These are phyloP conservation scores for Aspergillus coremiiformis DNA, from an alignment of 495 filamentous ascomycete species.

Conservation along the genomic window DNA sequence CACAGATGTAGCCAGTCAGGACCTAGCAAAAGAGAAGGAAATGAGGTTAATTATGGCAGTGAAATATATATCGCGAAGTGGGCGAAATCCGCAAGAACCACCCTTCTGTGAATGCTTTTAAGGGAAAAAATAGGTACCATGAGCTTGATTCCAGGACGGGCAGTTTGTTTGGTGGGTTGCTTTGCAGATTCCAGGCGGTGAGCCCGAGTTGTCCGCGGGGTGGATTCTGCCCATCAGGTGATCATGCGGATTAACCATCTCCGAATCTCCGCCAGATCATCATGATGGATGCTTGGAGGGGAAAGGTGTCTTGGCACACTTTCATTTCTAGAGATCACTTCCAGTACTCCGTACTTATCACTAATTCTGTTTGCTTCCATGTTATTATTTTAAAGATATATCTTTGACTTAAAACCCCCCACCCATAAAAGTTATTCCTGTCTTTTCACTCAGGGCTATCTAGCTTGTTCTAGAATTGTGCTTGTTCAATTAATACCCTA, in stretches of 20 bases:
- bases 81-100: slow-evolving; percentile 1
- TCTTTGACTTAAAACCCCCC: neutral
- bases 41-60: neutral
- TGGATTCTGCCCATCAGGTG: slow-evolving; percentile 25
- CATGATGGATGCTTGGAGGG: slow-evolving; percentile 16
- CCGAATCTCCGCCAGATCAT: slow-evolving; percentile 21
- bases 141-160: slow-evolving; percentile 24
- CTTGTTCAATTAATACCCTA: neutral
- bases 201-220: slow-evolving; percentile 18
- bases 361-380: neutral
- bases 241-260: slow-evolving; percentile 10
- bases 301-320: slow-evolving; percentile 19
- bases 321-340: slow-evolving; percentile 7
- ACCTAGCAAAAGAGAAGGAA: neutral
- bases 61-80: neutral
- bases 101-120: slow-evolving; percentile 1
- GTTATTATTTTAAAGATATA: neutral
- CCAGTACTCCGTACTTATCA: too few species aligned
- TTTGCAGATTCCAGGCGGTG: slow-evolving; percentile 24
- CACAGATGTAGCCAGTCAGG: neutral
- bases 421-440: neutral
- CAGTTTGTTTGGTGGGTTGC: slow-evolving; percentile 30
- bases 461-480: neutral
- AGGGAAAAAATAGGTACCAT: slow-evolving; percentile 12
- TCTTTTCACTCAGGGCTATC: neutral